Evolutionary conservation across 2,329 filamentous ascomycete species (phyloP).

Genomic region (Exserohilum turcica): DNA sequence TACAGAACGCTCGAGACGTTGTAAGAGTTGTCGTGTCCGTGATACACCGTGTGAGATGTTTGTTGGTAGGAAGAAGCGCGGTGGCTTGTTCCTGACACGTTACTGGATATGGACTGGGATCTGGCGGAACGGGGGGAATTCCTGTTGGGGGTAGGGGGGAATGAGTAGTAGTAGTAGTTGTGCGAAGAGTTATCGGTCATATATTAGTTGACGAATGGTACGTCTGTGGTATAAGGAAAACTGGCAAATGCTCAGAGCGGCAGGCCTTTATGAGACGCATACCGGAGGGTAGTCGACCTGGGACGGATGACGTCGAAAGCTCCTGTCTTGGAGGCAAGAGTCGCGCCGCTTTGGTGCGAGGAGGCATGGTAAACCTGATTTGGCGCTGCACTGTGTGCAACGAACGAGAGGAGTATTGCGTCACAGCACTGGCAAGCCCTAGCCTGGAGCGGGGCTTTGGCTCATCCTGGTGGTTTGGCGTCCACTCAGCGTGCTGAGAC

Average conservation of each 20-base stretch:
- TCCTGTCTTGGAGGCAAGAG: slow-evolving; percentile 33
- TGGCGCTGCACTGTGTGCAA: slow-evolving; percentile 35
- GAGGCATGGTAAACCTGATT: slow-evolving; percentile 47
- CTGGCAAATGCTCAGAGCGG: slow-evolving; percentile 5
- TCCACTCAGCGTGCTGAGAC: slow-evolving; percentile 37
- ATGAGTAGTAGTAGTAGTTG: slow-evolving; percentile 59
- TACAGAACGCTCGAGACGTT: slow-evolving; percentile 35
- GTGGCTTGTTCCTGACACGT: slow-evolving; percentile 37
- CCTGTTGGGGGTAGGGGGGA: slow-evolving; percentile 56
- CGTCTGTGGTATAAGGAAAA: slow-evolving; percentile 35
- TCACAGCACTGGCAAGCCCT: slow-evolving; percentile 33
- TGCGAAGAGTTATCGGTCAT: slow-evolving; percentile 56
- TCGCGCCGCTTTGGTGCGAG: slow-evolving; percentile 38
- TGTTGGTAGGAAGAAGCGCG: slow-evolving; percentile 15
- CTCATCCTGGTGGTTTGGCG: slow-evolving; percentile 29
- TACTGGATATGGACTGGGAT: slow-evolving; percentile 49
- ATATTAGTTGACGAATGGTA: slow-evolving; percentile 49
- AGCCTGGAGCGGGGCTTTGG: slow-evolving; percentile 43
- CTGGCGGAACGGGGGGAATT: slow-evolving; percentile 45
- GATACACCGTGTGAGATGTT: slow-evolving; percentile 17
- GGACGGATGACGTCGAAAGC: slow-evolving; percentile 44
- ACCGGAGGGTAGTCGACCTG: slow-evolving; percentile 22
- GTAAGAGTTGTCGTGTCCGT: slow-evolving; percentile 40
- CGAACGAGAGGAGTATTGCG: slow-evolving; percentile 41
- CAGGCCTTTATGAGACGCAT: slow-evolving; percentile 40